Conservation (phyloP, 2,329 filamentous ascomycete genomes). For the Dactylellina haptotyla region DNA sequence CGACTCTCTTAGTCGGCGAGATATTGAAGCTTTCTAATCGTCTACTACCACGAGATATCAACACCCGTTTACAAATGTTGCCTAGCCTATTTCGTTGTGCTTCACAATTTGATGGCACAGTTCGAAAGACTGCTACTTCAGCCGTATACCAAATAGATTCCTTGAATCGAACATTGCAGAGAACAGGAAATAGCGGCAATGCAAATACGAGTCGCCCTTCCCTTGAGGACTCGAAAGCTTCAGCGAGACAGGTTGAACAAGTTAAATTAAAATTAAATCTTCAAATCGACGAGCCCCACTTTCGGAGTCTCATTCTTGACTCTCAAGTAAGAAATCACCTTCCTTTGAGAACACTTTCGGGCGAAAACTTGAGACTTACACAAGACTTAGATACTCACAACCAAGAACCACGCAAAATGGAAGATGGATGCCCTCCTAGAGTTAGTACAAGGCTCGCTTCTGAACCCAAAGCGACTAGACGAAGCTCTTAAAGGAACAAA, state of each 20-base stretch:
- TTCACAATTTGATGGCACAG: constrained; percentile 74
- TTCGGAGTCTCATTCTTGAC: constrained; percentile 69
- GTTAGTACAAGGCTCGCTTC: constrained; percentile 90
- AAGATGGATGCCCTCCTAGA: constrained; percentile 93
- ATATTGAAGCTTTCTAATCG: constrained; percentile 88
- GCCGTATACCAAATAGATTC: constrained; percentile 99
- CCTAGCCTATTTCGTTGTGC: constrained; percentile 85
- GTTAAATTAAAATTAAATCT: constrained; percentile 70
- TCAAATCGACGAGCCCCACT: constrained; percentile 72
- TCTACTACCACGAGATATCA: constrained; percentile 82
- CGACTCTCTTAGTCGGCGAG: constrained; percentile 88
- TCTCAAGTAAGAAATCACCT: constrained; percentile 53
- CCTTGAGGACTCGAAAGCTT: constrained; percentile 60
- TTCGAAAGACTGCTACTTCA: constrained; percentile 78
- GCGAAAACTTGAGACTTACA: neutral
- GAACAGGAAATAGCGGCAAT: constrained; percentile 63
- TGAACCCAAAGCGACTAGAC: constrained; percentile 88
- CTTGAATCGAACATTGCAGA: constrained; percentile 89
- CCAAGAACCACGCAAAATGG: constrained; percentile 93
- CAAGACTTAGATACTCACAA: constrained; percentile 73
- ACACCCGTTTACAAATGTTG: constrained; percentile 83
- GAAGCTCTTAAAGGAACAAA: constrained; percentile 95
- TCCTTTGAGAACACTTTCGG: neutral
- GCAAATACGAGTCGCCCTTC: constrained; percentile 9
- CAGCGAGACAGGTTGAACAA: constrained; percentile 64